phyloP scores from a whole-genome alignment of 192 early-diverging fungal species.

The Backusella luteola region DNA sequence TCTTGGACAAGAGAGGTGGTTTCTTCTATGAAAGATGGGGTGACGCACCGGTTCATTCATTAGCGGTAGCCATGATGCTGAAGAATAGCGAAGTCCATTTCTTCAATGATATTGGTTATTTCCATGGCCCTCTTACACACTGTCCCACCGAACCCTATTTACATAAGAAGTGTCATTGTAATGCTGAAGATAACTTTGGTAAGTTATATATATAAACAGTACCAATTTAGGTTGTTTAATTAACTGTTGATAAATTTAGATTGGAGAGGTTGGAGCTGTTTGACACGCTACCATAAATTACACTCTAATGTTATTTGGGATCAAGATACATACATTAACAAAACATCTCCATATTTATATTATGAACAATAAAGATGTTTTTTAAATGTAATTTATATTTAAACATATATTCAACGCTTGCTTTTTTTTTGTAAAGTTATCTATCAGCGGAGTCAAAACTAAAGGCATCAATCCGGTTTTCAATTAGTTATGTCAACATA shows the following conservation, averaged over 20 bases:
- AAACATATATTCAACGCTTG: background rate
- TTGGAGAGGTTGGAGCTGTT: constrained; percentile 20
- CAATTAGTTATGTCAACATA: too few species aligned
- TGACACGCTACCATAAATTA: background rate
- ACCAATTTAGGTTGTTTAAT: background rate
- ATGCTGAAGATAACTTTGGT: constrained; percentile 30
- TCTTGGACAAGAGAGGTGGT: constrained; percentile 56
- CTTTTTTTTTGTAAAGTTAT: background rate
- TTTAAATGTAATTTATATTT: background rate
- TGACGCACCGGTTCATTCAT: constrained; percentile 34
- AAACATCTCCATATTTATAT: background rate
- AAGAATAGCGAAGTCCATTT: constrained; percentile 27
- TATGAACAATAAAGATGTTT: background rate
- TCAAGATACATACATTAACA: constrained; percentile 4
- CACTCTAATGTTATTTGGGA: constrained; percentile 14
- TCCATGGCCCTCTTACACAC: constrained; percentile 26
- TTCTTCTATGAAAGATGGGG: constrained; percentile 79
- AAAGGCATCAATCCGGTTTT: background rate
- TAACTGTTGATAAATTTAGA: background rate
- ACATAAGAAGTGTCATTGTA: constrained; percentile 19
- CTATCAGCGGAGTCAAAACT: background rate
- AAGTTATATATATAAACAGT: background rate
- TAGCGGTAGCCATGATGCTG: constrained; percentile 31
- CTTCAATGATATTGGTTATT: constrained; percentile 38
- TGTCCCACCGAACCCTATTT: constrained; percentile 24